phyloP scores from a whole-genome alignment of 2,329 filamentous ascomycete genomes.

The Fusarium cicatricum region DNA sequence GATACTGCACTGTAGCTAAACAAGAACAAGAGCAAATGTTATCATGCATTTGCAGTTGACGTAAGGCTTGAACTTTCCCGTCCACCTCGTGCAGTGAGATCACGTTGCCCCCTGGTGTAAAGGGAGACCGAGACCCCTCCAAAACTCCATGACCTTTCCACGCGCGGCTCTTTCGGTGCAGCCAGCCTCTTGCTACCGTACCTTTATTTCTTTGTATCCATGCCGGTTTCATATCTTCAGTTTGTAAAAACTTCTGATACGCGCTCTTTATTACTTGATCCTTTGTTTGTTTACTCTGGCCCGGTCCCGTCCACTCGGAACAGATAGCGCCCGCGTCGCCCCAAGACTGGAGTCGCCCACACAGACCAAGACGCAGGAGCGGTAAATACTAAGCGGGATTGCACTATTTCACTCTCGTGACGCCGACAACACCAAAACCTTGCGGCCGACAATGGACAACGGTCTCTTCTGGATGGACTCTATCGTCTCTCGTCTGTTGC shows the following conservation, averaged over 20 bases:
- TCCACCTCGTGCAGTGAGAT: neutral
- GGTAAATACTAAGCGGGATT: slow-evolving; percentile 20
- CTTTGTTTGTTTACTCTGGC: neutral
- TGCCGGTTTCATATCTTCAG: no score
- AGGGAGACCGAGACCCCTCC: neutral
- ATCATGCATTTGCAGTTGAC: no score
- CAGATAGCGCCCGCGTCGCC: neutral
- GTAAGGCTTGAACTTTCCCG: slow-evolving; percentile 2
- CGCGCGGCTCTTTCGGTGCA: no score
- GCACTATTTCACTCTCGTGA: slow-evolving; percentile 30
- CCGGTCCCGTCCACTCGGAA: neutral
- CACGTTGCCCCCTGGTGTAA: slow-evolving; percentile 7
- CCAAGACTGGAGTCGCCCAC: neutral
- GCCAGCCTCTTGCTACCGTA: no score
- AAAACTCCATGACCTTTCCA: no score
- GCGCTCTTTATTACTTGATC: no score
- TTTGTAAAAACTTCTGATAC: no score
- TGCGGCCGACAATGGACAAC: slow-evolving; percentile 37
- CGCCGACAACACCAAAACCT: slow-evolving; percentile 7
- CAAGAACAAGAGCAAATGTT: no score
- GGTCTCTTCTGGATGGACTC: slow-evolving; percentile 36
- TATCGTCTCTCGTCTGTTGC: slow-evolving; percentile 32
- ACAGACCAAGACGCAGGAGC: slow-evolving; percentile 1
- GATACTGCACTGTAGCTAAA: no score
- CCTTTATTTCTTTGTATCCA: no score